Percentiles rank a stretch among this genome's conserved stretches.
These are phyloP conservation scores for Sphaerosporella brunnea DNA, from an alignment of 495 filamentous ascomycete genomes.

Conservation along the genomic window DNA sequence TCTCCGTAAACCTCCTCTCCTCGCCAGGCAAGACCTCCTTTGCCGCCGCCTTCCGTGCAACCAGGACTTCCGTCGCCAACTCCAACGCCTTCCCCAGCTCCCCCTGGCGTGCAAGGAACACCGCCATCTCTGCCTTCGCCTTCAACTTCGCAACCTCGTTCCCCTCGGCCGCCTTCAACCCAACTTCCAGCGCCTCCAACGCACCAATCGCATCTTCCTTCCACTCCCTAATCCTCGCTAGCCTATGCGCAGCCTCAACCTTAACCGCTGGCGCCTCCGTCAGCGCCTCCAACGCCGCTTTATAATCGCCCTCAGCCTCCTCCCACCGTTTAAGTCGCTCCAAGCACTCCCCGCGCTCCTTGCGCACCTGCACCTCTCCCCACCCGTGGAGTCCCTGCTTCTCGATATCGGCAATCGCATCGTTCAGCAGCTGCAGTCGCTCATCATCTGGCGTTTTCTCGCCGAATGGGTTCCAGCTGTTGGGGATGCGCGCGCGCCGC, in stretches of 20 bases:
- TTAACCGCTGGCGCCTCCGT: not conserved
- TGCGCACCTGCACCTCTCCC: not conserved
- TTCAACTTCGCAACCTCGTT: constrained; percentile 34
- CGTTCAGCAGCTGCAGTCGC: not conserved
- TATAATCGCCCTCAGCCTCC: not conserved
- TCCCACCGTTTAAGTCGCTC: not conserved
- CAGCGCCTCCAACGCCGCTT: not conserved
- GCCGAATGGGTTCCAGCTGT: not conserved
- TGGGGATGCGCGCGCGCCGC: not conserved
- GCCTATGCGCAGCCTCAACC: constrained; percentile 10
- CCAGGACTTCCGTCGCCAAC: constrained; percentile 70
- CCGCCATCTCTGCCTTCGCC: constrained; percentile 57
- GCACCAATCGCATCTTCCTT: constrained; percentile 2
- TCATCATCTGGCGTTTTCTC: not conserved
- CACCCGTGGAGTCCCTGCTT: too few relatives aligned
- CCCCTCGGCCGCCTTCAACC: constrained; percentile 1
- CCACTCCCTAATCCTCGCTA: constrained; percentile 11
- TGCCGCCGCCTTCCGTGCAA: constrained; percentile 46
- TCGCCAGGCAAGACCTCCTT: not conserved
- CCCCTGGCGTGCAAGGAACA: constrained; percentile 51
- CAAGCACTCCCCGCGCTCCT: not conserved
- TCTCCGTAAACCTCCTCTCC: constrained; percentile 9
- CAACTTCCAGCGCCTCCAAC: constrained; percentile 8
- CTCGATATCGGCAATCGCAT: not conserved
- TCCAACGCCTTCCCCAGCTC: constrained; percentile 51